A percentile compares a stretch with the other conserved stretches of the same genome.
phyloP scores from a whole-genome alignment of 2,329 filamentous ascomycete species.

The Aspergillus amoenus region DNA sequence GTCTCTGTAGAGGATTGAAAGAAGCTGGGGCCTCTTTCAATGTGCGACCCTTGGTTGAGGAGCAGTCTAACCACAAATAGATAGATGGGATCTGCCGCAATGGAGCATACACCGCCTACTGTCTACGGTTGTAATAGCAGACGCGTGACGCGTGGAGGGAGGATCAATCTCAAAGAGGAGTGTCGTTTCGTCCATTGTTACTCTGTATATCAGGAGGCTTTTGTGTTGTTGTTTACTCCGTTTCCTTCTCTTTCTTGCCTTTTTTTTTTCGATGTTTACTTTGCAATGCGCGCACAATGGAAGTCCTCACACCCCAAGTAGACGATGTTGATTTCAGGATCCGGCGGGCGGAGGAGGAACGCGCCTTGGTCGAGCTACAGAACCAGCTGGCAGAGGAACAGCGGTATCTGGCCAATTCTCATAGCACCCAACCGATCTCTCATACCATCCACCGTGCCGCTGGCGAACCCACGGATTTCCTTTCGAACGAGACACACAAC shows the following conservation, averaged over 20 bases:
- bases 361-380: conserved; percentile 5
- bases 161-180: background rate
- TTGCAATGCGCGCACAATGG: background rate
- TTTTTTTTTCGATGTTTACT: background rate
- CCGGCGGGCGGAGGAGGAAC: conserved; percentile 4
- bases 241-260: background rate
- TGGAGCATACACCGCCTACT: background rate
- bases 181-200: too few species aligned
- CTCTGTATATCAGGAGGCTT: too few species aligned
- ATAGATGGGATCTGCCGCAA: background rate
- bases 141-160: background rate
- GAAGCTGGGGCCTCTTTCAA: too few species aligned
- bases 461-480: background rate
- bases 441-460: background rate
- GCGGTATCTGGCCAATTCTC: background rate
- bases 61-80: too few species aligned
- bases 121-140: background rate
- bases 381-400: conserved; percentile 4
- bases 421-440: background rate
- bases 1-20: too few species aligned
- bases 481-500: background rate
- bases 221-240: background rate
- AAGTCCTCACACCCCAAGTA: background rate
- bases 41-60: too few species aligned
- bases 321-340: conserved; percentile 5